Evolutionary conservation across 23 red algal genomes (phyloP), one percentile per base, ranked within the genome.

Genomic region (Gracilariopsis chorda): DNA sequence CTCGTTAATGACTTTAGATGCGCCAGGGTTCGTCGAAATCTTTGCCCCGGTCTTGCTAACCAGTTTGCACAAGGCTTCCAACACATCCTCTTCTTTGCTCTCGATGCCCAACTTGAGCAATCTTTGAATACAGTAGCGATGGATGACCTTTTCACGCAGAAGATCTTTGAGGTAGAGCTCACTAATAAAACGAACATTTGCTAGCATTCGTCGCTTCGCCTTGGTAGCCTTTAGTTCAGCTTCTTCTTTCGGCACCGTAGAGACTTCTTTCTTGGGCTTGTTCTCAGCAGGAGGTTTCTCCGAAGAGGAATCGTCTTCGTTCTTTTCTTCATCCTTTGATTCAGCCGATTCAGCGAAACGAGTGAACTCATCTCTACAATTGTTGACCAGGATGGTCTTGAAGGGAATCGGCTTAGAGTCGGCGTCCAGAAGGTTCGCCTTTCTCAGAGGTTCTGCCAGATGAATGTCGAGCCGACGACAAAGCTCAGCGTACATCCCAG

Each of bases 401-500:
- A 98, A 98, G 20, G 53, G 73, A 7, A 94, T 69, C 20, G 48
- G 29, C 82, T 94, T 94, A 51, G 79, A 84, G 42, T 94, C 93
- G 24, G 80, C 43, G 21, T 84, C 70, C 21, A 51, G 52, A 25
- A 84, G 83, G 29, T 84, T 84, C 7, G 69, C 77, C 81, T 84
- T 88, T 43, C 51, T 37, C 21, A 59, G 44, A 23, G 92, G 65
- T 21, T 78, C 69, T 9, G 51, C 42, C 36, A 88, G 37, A 21
- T 56, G 75, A 5, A 33, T 35, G 13, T 88, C 75, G 44, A 99
- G 77, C 33, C 97, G 91, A n/a, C 51, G 60, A 57, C 97, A 99
- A 1, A 99, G 85, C 39, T 99, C 97, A 16, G 97, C 97, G 62
- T 99, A 99, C 97, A 99, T 99, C 0, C 80, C 83, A 56, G 89